Evolutionary conservation across 2,329 filamentous ascomycete species (phyloP).

Genomic region (Pseudogymnoascus sp.): DNA sequence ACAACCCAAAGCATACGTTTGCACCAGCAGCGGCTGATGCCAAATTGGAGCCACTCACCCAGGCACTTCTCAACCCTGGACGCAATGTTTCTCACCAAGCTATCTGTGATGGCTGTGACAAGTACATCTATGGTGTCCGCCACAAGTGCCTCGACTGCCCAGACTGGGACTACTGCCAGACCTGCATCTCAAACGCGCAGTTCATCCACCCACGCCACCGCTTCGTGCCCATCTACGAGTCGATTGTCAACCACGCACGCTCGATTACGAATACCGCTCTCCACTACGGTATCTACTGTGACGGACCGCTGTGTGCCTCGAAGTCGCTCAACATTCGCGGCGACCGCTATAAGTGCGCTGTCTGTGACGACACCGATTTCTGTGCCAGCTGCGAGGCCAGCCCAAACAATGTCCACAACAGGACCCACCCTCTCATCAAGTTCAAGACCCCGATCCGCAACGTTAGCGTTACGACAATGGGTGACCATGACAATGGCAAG

Average conservation of each 20-base stretch:
- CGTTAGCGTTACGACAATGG: conserved; percentile 76
- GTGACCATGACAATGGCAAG: conserved; percentile 63
- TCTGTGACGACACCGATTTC: conserved; percentile 92
- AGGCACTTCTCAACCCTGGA: conserved; percentile 65
- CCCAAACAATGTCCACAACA: conserved; percentile 78
- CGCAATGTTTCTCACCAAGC: conserved; percentile 77
- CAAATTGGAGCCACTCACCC: conserved; percentile 51
- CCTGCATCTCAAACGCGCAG: conserved; percentile 59
- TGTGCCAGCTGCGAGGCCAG: conserved; percentile 89
- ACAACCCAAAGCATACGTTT: conserved; percentile 83
- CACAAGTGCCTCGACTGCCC: conserved; percentile 97
- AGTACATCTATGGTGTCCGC: conserved; percentile 76
- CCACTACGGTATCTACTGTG: conserved; percentile 88
- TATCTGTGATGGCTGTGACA: conserved; percentile 90
- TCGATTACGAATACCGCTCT: conserved; percentile 38
- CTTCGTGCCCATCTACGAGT: conserved; percentile 78
- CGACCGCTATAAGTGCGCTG: conserved; percentile 90
- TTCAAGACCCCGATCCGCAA: conserved; percentile 88
- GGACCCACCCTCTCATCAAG: conserved; percentile 94
- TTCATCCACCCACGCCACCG: conserved; percentile 74
- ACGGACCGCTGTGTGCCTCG: conserved; percentile 76
- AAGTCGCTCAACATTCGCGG: conserved; percentile 69
- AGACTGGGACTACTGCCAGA: conserved; percentile 89
- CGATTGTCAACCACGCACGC: not conserved
- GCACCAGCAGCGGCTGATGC: conserved; percentile 56